A percentile compares a stretch with the other conserved stretches of the same genome.
Conservation (phyloP, 371 early-diverging fungal species). For the Rhizopus sp. region DNA sequence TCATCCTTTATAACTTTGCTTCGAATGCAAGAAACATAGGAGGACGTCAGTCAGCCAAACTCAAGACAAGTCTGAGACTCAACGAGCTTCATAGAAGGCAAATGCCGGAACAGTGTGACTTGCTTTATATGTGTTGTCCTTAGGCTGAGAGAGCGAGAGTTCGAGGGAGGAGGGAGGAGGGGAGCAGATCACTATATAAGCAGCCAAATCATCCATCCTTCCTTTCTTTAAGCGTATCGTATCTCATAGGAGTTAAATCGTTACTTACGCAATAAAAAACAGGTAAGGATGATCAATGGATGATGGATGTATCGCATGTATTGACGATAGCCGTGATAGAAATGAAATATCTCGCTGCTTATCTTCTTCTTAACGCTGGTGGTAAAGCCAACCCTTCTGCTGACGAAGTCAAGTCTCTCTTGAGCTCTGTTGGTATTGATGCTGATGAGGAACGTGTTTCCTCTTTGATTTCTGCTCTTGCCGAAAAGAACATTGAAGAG, state of each 20-base stretch:
- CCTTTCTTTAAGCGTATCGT: conserved; percentile 35
- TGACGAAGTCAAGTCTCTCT: conserved; percentile 77
- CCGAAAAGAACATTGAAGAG: conserved; percentile 87
- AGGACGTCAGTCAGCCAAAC: no score
- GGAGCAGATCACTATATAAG: no score
- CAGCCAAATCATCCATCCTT: conserved; percentile 3
- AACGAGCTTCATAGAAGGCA: no score
- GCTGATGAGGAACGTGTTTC: conserved; percentile 76
- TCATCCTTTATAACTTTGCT: no score
- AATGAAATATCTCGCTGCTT: conserved; percentile 97
- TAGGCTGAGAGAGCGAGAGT: neutral
- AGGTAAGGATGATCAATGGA: conserved; percentile 9
- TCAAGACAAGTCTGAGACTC: no score
- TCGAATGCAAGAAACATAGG: no score
- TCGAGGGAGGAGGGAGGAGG: neutral
- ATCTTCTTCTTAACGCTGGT: conserved; percentile 90
- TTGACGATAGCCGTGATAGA: neutral
- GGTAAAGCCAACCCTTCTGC: conserved; percentile 83
- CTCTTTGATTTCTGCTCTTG: conserved; percentile 76
- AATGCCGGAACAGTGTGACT: no score
- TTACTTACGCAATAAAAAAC: conserved; percentile 36
- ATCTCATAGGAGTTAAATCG: conserved; percentile 45
- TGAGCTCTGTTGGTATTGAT: conserved; percentile 91
- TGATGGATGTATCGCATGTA: conserved; percentile 13
- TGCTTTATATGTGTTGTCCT: no score